A percentile compares a stretch with the other conserved stretches of the same genome.
phyloP scores from a whole-genome alignment of 805 yeast species.

The Ascoidea tarda region DNA sequence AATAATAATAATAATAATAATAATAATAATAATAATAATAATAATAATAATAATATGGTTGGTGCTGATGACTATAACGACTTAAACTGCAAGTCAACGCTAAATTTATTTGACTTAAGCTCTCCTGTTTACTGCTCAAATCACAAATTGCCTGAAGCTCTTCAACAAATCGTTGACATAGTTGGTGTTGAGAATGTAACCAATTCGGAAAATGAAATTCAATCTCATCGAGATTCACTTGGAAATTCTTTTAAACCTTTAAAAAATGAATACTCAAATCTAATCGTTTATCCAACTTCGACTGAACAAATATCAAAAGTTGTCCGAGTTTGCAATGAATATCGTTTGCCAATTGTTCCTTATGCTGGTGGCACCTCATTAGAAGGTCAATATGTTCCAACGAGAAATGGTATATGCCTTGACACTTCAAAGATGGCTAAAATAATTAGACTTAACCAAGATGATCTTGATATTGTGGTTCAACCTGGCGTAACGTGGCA shows the following conservation, averaged over 20 bases:
- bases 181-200: background rate
- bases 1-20: too few species aligned
- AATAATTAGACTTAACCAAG: slow-evolving; percentile 28
- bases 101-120: too few species aligned
- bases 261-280: slow-evolving; percentile 8
- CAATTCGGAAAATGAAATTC: background rate
- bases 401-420: slow-evolving; percentile 36
- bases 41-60: too few species aligned
- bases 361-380: slow-evolving; percentile 43
- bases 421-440: slow-evolving; percentile 35
- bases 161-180: background rate
- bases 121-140: background rate
- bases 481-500: slow-evolving; percentile 53
- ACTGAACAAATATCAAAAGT: slow-evolving; percentile 37
- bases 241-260: background rate
- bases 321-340: slow-evolving; percentile 32
- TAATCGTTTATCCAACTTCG: slow-evolving; percentile 32
- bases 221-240: background rate
- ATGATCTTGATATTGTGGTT: slow-evolving; percentile 42
- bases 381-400: slow-evolving; percentile 46
- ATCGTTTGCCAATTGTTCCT: slow-evolving; percentile 40
- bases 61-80: too few species aligned
- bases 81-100: background rate
- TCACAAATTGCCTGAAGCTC: background rate
- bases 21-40: too few species aligned